phyloP scores from a whole-genome alignment of 2,329 filamentous ascomycete genomes.

The Dactylellina leptospora region DNA sequence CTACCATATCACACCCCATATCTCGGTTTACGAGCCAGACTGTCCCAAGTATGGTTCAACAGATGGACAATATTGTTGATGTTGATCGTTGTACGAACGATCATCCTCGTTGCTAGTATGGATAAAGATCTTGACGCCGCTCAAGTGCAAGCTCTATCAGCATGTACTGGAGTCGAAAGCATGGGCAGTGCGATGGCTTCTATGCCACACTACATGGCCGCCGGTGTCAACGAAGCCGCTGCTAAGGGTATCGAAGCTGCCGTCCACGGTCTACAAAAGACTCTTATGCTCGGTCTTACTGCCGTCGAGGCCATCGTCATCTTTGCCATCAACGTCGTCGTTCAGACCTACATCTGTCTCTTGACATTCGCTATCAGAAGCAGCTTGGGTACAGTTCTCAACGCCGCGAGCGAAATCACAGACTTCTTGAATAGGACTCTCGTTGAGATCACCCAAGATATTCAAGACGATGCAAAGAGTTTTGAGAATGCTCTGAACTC shows the following conservation, averaged over 20 bases:
- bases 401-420: slow-evolving; percentile 69
- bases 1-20: slow-evolving; percentile 80
- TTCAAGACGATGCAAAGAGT: slow-evolving; percentile 63
- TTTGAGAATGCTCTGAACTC: slow-evolving; percentile 63
- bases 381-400: slow-evolving; percentile 75
- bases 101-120: slow-evolving; percentile 78
- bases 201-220: slow-evolving; percentile 93
- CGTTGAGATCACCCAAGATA: slow-evolving; percentile 62
- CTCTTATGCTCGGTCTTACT: slow-evolving; percentile 80
- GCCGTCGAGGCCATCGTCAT: slow-evolving; percentile 86
- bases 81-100: slow-evolving; percentile 80
- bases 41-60: slow-evolving; percentile 98
- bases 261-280: slow-evolving; percentile 79
- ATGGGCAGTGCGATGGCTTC: slow-evolving; percentile 95
- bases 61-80: slow-evolving; percentile 91
- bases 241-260: slow-evolving; percentile 81
- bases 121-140: slow-evolving; percentile 78
- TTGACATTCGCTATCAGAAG: slow-evolving; percentile 84
- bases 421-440: slow-evolving; percentile 69
- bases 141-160: slow-evolving; percentile 81
- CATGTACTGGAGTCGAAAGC: slow-evolving; percentile 90
- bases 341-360: slow-evolving; percentile 87
- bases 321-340: slow-evolving; percentile 91
- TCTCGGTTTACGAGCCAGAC: slow-evolving; percentile 83
- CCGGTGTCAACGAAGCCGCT: slow-evolving; percentile 85